Evolutionary conservation across 1,284 basidiomycete species (phyloP).

Genomic region (Flammula alnicola): DNA sequence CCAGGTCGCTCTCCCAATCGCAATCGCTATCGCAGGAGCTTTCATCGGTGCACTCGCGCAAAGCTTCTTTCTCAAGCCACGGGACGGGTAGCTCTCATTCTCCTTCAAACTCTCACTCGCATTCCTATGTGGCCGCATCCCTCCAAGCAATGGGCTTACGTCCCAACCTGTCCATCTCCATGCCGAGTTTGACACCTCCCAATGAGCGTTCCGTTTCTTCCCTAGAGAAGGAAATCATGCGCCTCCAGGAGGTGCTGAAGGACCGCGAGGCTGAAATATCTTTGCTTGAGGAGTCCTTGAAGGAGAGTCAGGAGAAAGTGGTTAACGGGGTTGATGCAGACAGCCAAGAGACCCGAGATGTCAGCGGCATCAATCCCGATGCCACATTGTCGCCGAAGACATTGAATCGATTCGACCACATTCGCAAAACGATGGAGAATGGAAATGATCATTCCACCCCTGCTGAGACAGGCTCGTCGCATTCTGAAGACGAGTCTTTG

Average conservation of each 20-base stretch:
- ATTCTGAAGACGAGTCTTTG: slow-evolving; percentile 69
- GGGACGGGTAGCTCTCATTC: slow-evolving; percentile 69
- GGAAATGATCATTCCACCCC: slow-evolving; percentile 40
- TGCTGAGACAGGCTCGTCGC: slow-evolving; percentile 36
- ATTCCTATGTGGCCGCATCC: slow-evolving; percentile 55
- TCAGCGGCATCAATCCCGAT: slow-evolving; percentile 28
- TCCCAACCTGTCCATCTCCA: slow-evolving; percentile 67
- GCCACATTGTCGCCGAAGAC: slow-evolving; percentile 67
- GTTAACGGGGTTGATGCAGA: slow-evolving; percentile 15
- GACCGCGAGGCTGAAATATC: slow-evolving; percentile 88
- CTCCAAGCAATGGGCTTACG: slow-evolving; percentile 41
- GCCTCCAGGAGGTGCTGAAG: slow-evolving; percentile 85
- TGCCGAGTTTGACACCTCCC: slow-evolving; percentile 45
- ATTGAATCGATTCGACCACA: slow-evolving; percentile 69
- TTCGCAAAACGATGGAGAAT: slow-evolving; percentile 67
- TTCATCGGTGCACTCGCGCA: slow-evolving; percentile 86
- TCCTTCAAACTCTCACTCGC: slow-evolving; percentile 49
- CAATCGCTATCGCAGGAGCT: slow-evolving; percentile 96
- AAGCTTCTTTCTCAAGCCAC: slow-evolving; percentile 75
- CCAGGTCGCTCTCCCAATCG: slow-evolving; percentile 83
- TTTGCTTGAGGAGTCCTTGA: slow-evolving; percentile 71
- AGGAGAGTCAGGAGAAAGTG: slow-evolving; percentile 46
- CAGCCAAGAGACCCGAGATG: slow-evolving; percentile 24
- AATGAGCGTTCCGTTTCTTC: slow-evolving; percentile 78
- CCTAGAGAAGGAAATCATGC: slow-evolving; percentile 91